Evolutionary conservation across 2,329 filamentous ascomycete species (phyloP).

Genomic region (Alternaria alternata): DNA sequence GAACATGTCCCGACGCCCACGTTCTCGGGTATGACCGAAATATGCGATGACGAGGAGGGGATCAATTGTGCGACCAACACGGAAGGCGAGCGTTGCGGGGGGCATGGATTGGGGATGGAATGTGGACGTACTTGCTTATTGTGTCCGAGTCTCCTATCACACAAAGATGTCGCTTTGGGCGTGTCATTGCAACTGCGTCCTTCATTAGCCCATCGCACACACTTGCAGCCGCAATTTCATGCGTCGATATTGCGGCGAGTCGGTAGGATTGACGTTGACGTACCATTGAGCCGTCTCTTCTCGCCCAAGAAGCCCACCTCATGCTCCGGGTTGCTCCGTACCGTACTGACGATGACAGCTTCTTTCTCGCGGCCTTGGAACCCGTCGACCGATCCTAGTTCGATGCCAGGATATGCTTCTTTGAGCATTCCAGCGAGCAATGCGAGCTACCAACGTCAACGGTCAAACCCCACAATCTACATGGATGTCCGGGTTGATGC

Average conservation of each 20-base stretch:
- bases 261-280: constrained; percentile 41
- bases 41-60: background rate
- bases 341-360: constrained; percentile 90
- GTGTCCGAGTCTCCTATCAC: constrained; percentile 95
- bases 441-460: constrained; percentile 66
- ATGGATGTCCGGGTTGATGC: constrained; percentile 7
- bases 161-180: constrained; percentile 87
- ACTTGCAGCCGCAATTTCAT: background rate
- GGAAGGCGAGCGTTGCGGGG: background rate
- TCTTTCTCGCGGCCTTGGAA: constrained; percentile 99
- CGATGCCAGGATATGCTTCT: constrained; percentile 81
- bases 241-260: constrained; percentile 2
- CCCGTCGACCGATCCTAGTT: constrained; percentile 95
- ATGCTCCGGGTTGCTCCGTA: constrained; percentile 84
- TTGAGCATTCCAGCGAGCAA: constrained; percentile 79
- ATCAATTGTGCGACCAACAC: constrained; percentile 6
- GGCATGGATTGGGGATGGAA: constrained; percentile 9
- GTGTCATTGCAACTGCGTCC: constrained; percentile 87
- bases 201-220: constrained; percentile 19
- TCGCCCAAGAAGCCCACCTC: constrained; percentile 95
- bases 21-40: constrained; percentile 14
- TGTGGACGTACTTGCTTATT: constrained; percentile 74
- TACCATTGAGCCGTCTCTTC: constrained; percentile 91
- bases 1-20: constrained; percentile 20
- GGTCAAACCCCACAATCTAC: background rate